Conservation (phyloP, 805 yeast species). For the Komagataella mondaviorum region DNA sequence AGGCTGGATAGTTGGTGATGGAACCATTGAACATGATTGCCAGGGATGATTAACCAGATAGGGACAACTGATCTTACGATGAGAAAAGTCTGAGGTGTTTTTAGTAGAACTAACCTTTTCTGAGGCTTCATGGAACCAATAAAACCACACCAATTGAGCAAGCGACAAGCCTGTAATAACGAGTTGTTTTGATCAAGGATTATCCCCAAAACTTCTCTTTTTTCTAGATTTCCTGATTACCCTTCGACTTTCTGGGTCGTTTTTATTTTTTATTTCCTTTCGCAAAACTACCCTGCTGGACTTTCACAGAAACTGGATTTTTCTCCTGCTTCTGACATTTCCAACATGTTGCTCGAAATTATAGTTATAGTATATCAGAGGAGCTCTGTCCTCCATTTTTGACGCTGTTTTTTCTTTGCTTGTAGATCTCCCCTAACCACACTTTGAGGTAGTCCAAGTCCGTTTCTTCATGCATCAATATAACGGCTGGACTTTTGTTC, state of each 20-base stretch:
- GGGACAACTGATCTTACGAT: constrained; percentile 8
- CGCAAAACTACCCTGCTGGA: background rate
- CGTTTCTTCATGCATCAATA: constrained; percentile 5
- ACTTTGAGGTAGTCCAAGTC: background rate
- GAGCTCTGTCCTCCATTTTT: background rate
- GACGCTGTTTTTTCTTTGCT: no score
- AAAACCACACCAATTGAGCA: background rate
- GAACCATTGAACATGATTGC: background rate
- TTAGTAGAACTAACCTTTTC: background rate
- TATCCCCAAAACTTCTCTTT: background rate
- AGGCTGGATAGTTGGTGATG: background rate
- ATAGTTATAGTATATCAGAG: background rate
- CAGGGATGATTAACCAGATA: constrained; percentile 3
- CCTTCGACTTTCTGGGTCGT: background rate
- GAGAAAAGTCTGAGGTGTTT: constrained; percentile 1
- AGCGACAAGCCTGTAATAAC: background rate
- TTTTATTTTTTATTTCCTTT: background rate
- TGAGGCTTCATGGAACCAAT: background rate
- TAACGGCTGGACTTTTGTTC: constrained; percentile 56
- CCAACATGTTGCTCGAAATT: background rate
- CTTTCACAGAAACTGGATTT: background rate
- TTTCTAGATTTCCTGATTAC: no score
- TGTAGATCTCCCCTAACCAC: background rate
- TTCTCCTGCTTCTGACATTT: background rate
- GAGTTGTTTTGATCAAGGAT: background rate